A percentile compares a stretch with the other conserved stretches of the same genome.
phyloP scores from a whole-genome alignment of 2,329 filamentous ascomycete genomes.

The Didymella keratinophila region DNA sequence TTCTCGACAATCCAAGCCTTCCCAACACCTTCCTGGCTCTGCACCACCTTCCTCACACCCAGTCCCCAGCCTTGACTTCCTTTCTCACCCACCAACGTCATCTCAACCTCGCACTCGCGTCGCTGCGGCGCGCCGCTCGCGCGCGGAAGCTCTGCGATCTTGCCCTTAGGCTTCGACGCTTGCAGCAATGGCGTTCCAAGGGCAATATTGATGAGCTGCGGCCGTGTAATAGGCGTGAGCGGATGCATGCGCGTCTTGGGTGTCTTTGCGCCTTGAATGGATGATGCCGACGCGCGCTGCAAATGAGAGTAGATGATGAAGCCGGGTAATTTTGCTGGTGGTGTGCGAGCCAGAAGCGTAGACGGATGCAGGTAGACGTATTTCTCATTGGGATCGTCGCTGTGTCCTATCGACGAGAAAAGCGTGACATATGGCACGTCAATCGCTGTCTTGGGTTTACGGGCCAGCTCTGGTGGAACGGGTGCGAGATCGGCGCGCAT shows the following conservation, averaged over 20 bases:
- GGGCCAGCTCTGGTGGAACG: constrained; percentile 59
- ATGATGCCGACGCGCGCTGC: constrained; percentile 68
- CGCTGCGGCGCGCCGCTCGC: constrained; percentile 54
- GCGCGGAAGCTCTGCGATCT: constrained; percentile 63
- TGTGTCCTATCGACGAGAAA: constrained; percentile 66
- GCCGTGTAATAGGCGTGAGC: constrained; percentile 78
- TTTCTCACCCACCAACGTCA: constrained; percentile 75
- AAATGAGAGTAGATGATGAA: constrained; percentile 90
- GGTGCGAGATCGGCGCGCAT: constrained; percentile 89
- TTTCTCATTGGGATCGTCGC: constrained; percentile 61
- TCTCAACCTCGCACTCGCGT: constrained; percentile 84
- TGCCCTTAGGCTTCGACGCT: constrained; percentile 91
- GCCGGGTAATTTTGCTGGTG: constrained; percentile 68
- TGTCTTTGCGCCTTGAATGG: constrained; percentile 42
- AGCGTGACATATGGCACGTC: constrained; percentile 92
- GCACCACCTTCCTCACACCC: constrained; percentile 82
- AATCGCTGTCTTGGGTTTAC: constrained; percentile 83
- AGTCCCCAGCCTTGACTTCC: constrained; percentile 80
- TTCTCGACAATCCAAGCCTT: constrained; percentile 76
- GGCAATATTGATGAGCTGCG: constrained; percentile 78
- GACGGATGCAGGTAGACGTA: constrained; percentile 89
- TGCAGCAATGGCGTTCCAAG: constrained; percentile 84
- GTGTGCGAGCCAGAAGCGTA: constrained; percentile 74
- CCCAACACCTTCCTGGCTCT: constrained; percentile 71
- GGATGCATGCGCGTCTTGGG: constrained; percentile 85